phyloP scores from a whole-genome alignment of 805 yeast genomes.

The Candida broadrunensis region DNA sequence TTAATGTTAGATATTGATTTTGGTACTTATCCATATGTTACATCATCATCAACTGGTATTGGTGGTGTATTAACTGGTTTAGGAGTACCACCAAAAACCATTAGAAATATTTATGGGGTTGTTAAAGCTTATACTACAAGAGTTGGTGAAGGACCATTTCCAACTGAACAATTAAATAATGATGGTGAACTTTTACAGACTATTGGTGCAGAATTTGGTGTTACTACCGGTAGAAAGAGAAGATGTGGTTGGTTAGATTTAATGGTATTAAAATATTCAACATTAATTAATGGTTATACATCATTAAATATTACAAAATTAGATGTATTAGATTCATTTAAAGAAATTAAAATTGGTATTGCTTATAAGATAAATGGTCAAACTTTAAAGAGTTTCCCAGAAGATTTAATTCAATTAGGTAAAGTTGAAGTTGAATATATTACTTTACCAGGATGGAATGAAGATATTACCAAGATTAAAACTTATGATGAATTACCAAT shows the following conservation, averaged over 20 bases:
- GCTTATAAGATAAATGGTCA: slow-evolving; percentile 80
- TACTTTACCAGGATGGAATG: slow-evolving; percentile 93
- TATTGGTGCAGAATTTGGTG: slow-evolving; percentile 96
- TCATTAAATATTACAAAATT: slow-evolving; percentile 90
- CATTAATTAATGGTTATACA: slow-evolving; percentile 92
- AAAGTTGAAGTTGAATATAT: slow-evolving; percentile 90
- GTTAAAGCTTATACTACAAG: slow-evolving; percentile 98
- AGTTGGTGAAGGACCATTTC: slow-evolving; percentile 99
- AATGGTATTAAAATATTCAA: slow-evolving; percentile 89
- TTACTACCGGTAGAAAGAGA: slow-evolving; percentile 98
- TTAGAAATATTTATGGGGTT: slow-evolving; percentile 85
- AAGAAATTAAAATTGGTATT: slow-evolving; percentile 85
- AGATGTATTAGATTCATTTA: slow-evolving; percentile 89
- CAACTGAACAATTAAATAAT: slow-evolving; percentile 90
- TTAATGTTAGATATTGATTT: slow-evolving; percentile 95
- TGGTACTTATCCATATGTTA: slow-evolving; percentile 97
- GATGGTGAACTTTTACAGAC: slow-evolving; percentile 84
- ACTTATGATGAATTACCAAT: slow-evolving; percentile 78
- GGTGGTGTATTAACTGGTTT: slow-evolving; percentile 98
- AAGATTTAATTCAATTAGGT: slow-evolving; percentile 76
- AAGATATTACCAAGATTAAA: slow-evolving; percentile 71
- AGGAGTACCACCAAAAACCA: slow-evolving; percentile 88
- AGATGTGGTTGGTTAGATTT: slow-evolving; percentile 99
- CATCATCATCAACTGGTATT: slow-evolving; percentile 92
- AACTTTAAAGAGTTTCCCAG: slow-evolving; percentile 80